Evolutionary conservation across 1,284 basidiomycete genomes (phyloP).

Genomic region (Ustilago tritici): DNA sequence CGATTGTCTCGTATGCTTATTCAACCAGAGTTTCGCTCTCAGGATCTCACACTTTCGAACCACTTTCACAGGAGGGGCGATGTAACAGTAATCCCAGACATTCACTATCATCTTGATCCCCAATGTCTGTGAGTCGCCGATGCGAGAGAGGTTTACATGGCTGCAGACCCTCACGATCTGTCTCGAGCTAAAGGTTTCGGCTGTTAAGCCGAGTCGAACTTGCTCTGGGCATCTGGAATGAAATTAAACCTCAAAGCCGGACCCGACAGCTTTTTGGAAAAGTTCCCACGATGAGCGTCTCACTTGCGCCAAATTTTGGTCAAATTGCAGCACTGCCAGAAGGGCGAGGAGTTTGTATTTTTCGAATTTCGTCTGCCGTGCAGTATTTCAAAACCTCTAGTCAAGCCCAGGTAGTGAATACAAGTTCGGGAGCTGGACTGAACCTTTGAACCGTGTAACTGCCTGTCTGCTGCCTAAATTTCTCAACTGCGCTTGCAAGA

Average conservation of each 20-base stretch:
- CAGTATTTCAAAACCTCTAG: background rate
- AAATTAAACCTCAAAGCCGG: background rate
- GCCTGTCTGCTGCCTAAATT: constrained; percentile 2
- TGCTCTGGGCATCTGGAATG: background rate
- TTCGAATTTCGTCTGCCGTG: background rate
- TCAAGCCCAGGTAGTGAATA: background rate
- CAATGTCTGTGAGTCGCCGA: background rate
- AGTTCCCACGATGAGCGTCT: constrained; percentile 19
- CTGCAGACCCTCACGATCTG: too few species aligned
- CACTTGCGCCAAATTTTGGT: background rate
- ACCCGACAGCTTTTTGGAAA: background rate
- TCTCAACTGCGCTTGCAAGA: background rate
- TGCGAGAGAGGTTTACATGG: background rate
- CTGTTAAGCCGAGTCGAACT: background rate
- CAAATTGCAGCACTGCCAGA: background rate
- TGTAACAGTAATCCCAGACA: background rate
- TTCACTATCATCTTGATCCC: background rate
- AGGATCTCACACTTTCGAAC: too few species aligned
- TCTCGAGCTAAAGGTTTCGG: too few species aligned
- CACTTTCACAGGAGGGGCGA: background rate
- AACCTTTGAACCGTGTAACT: background rate
- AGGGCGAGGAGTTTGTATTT: background rate
- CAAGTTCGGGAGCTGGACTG: background rate
- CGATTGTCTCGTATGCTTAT: background rate
- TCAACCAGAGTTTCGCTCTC: background rate